Evolutionary conservation across 164 flowering plant genomes (phyloP).

Genomic region (Malania oleifera): DNA sequence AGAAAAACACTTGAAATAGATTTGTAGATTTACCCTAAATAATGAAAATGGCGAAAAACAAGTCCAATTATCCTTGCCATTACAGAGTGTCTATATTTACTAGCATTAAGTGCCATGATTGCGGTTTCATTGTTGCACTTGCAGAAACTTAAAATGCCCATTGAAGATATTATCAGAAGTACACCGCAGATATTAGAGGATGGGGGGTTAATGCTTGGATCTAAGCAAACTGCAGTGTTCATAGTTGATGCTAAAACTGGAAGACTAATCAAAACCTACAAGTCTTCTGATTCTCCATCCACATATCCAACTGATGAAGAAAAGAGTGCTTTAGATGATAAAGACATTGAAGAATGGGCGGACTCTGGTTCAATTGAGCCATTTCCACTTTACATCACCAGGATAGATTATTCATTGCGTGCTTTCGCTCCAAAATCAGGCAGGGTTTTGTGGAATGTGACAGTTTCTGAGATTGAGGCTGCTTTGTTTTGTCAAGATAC

Average conservation of each 20-base stretch:
- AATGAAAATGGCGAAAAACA: no score
- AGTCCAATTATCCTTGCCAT: no score
- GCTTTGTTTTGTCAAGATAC: conserved; percentile 1
- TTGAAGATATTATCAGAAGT: not conserved
- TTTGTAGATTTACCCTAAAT: no score
- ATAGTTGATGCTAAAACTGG: not conserved
- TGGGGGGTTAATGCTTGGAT: conserved; percentile 6
- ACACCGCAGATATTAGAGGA: not conserved
- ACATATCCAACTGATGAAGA: not conserved
- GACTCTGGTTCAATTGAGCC: not conserved
- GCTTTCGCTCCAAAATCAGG: not conserved
- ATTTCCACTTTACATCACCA: conserved; percentile 7
- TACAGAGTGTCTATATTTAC: not conserved
- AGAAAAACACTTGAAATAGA: no score
- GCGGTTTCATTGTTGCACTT: not conserved
- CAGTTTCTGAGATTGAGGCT: conserved; percentile 5
- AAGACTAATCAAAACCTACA: conserved; percentile 3
- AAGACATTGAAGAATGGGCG: conserved; percentile 3
- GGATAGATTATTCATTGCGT: conserved; percentile 3
- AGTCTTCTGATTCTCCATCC: conserved; percentile 2
- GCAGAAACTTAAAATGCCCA: not conserved
- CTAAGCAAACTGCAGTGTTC: conserved; percentile 3
- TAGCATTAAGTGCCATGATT: not conserved
- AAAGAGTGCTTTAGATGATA: not conserved
- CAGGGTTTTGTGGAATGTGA: conserved; percentile 3